A percentile compares a stretch with the other conserved stretches of the same genome.
phyloP scores from a whole-genome alignment of 2,329 filamentous ascomycete genomes.

The Ilyonectria robusta region DNA sequence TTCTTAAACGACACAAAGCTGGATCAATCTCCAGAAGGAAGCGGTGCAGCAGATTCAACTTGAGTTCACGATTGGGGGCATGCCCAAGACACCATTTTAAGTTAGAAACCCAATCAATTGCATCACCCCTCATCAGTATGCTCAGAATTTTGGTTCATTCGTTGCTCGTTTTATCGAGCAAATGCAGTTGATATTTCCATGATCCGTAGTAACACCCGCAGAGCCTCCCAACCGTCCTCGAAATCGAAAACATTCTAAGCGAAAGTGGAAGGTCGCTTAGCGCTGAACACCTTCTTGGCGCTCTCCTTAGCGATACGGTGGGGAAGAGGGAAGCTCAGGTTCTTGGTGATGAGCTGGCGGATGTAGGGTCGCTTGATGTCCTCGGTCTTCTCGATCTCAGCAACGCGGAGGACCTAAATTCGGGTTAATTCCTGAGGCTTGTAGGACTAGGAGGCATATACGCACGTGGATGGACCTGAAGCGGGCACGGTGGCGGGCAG shows the following conservation, averaged over 20 bases:
- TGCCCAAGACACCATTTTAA: constrained; percentile 29
- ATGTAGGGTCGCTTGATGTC: constrained; percentile 99
- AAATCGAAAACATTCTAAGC: constrained; percentile 80
- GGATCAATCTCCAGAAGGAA: constrained; percentile 49
- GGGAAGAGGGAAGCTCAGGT: constrained; percentile 98
- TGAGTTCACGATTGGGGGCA: constrained; percentile 26
- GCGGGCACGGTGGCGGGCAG: constrained; percentile 94
- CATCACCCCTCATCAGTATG: constrained; percentile 47
- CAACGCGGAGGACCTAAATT: constrained; percentile 92
- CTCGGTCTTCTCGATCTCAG: constrained; percentile 94
- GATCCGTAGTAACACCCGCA: constrained; percentile 74
- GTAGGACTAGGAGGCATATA: constrained; percentile 45
- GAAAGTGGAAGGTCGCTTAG: constrained; percentile 96
- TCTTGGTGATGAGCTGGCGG: constrained; percentile 96
- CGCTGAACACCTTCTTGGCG: constrained; percentile 92
- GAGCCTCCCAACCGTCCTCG: constrained; percentile 67
- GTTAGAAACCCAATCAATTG: constrained; percentile 49
- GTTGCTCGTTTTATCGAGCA: constrained; percentile 65
- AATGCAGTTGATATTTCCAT: constrained; percentile 73
- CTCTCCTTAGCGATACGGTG: constrained; percentile 90
- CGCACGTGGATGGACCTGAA: constrained; percentile 99
- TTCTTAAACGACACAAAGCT: constrained; percentile 59
- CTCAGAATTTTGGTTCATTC: constrained; percentile 60
- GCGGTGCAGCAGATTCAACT: constrained; percentile 40
- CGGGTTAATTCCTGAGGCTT: constrained; percentile 21